Base-by-base conservation (phyloP, 345 rosid genomes). In the Cardamine occulta region DNA sequence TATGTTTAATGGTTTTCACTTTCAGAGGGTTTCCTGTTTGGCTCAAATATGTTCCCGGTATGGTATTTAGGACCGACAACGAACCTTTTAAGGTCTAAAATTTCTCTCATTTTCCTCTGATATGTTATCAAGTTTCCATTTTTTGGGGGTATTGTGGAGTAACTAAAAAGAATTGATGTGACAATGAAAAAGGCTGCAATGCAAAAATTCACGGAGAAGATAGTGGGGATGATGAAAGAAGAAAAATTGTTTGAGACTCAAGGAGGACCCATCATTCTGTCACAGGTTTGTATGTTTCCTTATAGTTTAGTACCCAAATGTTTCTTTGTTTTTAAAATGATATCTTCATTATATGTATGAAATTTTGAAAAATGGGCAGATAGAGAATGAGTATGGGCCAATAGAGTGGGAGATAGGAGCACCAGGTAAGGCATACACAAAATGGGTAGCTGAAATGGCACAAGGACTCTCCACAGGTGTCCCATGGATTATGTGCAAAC, bases 221-320 rank as follows among this genome's bases (percentile, higher is more conserved):
- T 91, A n/a, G 97, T 91, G 49, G 82, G 83, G 62, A 86, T 87
- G 90, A 88, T 91, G 92, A 88, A 91, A 79, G 83, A 79, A 65
- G 93, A 87, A 68, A 82, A 75, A 48, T 57, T 91, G 70, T 91
- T 85, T 73, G 81, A 84, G 80, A 87, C 92, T 45, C 92, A 91
- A 87, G 97, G 97, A 65, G 97, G 93, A 24, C 93, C 97, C 14
- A 91, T 91, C 66, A 91, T 88, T 63, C 85, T 91, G n/a, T 88
- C 97, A 66, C 97, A 91, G 87, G 97, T 90, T 57, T 66, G 66
- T 66, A 34, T 34, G 55, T 63, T 53, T 40, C 7, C 42, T 19
- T 39, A 28, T 29, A 21, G 31, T 42, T 67, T 9, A 35, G 64
- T 34, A 7, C 4, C 12, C 13, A 72, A 60, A 26, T 8, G 75